Percentiles rank a stretch among this genome's conserved stretches.
Evolutionary conservation across 2,329 filamentous ascomycete species (phyloP).

Genomic region (Akanthomyces lecanii): DNA sequence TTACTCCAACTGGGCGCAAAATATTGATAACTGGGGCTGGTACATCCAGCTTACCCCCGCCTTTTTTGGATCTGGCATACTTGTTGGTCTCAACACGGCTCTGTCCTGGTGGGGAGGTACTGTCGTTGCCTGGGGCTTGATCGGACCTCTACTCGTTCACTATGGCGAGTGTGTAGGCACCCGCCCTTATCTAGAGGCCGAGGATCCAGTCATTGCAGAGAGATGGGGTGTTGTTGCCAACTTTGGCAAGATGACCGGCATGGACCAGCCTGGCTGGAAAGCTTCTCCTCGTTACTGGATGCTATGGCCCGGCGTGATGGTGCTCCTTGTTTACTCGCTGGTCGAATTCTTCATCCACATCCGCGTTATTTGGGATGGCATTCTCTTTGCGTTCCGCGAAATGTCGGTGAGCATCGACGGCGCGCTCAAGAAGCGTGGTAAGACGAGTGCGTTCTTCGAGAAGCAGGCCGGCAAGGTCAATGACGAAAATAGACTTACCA

Average conservation of each 20-base stretch:
- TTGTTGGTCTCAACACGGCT: conserved; percentile 50
- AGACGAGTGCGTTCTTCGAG: conserved; percentile 30
- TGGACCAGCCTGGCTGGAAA: conserved; percentile 26
- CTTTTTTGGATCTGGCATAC: conserved; percentile 55
- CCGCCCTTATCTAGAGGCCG: conserved; percentile 22
- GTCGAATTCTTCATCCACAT: conserved; percentile 39
- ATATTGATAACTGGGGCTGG: conserved; percentile 60
- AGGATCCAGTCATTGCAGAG: conserved; percentile 22
- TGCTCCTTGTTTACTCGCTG: conserved; percentile 39
- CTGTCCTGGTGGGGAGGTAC: conserved; percentile 55
- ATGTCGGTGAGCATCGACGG: conserved; percentile 29
- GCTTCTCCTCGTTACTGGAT: conserved; percentile 41
- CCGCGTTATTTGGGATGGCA: conserved; percentile 33
- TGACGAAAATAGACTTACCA: conserved; percentile 28
- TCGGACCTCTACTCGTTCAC: conserved; percentile 42
- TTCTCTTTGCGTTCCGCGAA: conserved; percentile 32
- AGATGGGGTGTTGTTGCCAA: conserved; percentile 28
- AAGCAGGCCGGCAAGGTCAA: conserved; percentile 34
- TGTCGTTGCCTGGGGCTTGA: conserved; percentile 52
- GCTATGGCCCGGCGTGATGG: conserved; percentile 42
- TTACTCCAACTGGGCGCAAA: conserved; percentile 46
- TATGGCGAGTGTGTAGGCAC: conserved; percentile 49
- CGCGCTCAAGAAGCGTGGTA: conserved; percentile 29
- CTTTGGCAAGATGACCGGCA: conserved; percentile 31
- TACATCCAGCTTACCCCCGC: conserved; percentile 55